Percentiles rank a stretch among this genome's conserved stretches.
Conservation (phyloP, 768 basidiomycete species). For the Piloderma croceum region DNA sequence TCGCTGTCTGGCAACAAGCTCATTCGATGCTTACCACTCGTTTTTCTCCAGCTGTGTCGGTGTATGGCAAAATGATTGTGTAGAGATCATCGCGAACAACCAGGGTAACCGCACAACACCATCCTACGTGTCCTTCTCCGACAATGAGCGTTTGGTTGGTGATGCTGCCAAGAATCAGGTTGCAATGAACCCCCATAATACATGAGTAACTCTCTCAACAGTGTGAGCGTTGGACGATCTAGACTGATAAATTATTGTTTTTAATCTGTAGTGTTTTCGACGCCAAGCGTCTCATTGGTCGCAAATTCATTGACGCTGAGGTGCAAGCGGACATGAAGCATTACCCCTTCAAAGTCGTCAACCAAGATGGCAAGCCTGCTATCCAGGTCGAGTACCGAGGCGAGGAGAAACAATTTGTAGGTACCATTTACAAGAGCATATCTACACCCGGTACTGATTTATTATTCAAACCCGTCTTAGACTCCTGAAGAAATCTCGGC, state of each 20-base stretch:
- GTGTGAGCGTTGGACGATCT: neutral
- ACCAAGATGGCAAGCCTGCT: conserved; percentile 45
- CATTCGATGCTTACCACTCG: too few species aligned
- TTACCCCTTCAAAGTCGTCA: too few species aligned
- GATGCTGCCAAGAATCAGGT: too few species aligned
- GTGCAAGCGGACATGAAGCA: conserved; percentile 43
- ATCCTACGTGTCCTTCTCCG: too few species aligned
- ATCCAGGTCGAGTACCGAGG: conserved; percentile 49
- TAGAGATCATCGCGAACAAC: too few species aligned
- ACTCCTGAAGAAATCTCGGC: conserved; percentile 45
- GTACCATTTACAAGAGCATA: conserved; percentile 41
- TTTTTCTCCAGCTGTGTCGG: too few species aligned
- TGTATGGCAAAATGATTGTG: too few species aligned
- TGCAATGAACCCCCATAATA: conserved; percentile 68
- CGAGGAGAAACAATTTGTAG: conserved; percentile 54
- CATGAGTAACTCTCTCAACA: conserved; percentile 34
- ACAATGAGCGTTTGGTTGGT: too few species aligned
- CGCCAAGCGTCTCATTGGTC: too few species aligned
- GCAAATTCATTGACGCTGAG: conserved; percentile 41
- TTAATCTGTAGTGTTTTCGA: too few species aligned
- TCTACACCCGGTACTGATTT: conserved; percentile 43
- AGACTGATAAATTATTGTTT: conserved; percentile 27
- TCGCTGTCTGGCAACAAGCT: too few species aligned
- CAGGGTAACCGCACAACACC: too few species aligned
- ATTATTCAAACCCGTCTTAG: neutral